Base-by-base conservation (phyloP, 352 stramenopile species). In the Pythium scleroteichum region DNA sequence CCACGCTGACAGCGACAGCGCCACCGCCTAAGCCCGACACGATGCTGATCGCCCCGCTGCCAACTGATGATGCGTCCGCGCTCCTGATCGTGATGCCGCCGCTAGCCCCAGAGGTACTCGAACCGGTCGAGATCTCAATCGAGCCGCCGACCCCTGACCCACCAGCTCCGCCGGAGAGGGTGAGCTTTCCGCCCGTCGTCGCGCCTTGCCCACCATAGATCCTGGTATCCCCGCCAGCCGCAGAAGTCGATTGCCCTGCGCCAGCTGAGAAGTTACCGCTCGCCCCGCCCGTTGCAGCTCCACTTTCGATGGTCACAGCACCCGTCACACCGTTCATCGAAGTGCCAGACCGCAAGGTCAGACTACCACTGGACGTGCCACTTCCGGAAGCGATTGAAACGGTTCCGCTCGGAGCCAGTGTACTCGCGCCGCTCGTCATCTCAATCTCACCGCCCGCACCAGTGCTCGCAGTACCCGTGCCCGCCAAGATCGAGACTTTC, bases 351-450 rank as follows among this genome's bases (percentile, higher is more conserved):
- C 55, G 56, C 44, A 81, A 42, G 2, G 62, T 54, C 6, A 78
- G 39, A 17, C 22, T 27, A 1, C 73, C 69, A 24, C 42, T 81
- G 2, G 49, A 42, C 26, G 42, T 55, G 20, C 52, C 66, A 14
- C 39, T 53, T 19, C 53, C 64, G 39, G 65, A 71, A 6, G 48
- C 38, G 10, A 75, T 41, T 19, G 64, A 59, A 2, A 82, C 55
- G 17, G 24, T 49, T 33, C 71, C 62, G 27, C 70, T 75, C 13
- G 52, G 41, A 24, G 38, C 61, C 33, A n/a, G 19, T 29, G 59
- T 56, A 50, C 72, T 76, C 19, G 53, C 59, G 19, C 80, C 80
- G 45, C 69, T 85, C 26, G 64, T 75, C 10, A 90, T 66, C 20
- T 63, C 39, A 33, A 90, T 61, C 8, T 59, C 59, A 26, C 80